Evolutionary conservation across 2,329 filamentous ascomycete species (phyloP), one percentile per base, ranked within the genome.

Genomic region (Elsinoe ampelina): DNA sequence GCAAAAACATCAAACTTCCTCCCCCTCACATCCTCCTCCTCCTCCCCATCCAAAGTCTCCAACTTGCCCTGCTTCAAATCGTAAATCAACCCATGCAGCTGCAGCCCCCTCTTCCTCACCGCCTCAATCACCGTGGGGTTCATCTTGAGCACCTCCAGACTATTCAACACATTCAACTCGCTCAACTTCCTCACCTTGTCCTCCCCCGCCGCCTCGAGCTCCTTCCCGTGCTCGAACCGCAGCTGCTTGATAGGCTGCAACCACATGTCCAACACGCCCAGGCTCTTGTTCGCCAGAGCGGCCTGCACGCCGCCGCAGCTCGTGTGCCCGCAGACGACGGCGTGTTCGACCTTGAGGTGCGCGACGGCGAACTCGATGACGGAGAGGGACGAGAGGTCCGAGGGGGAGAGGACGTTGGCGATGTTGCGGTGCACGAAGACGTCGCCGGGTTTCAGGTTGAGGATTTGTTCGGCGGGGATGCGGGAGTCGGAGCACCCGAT

Each of bases 341-440:
- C 74, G 70, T 82, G 79, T 63, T 80, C 78, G 61, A 86, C 83
- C 64, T 85, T 82, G 35, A 95, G 75, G 67, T 87, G 77, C 58
- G 73, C 75, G 58, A 95, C 87, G 42, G 88, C 86, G 68, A 85
- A 95, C 67, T 92, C 85, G 67, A 95, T 84, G 45, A 92, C 88
- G 57, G 83, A 81, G 10, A 82, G 78, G 34, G 84, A 83, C 73
- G 82, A 88, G 69, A 92, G 80, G 69, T 95, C 89, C 64, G 82
- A 83, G 17, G 83, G 75, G 58, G 83, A 82, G 61, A 95, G 74
- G 66, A 92, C 82, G 75, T 95, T 95, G 71, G 87, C 89, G 69
- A 95, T 91, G 76, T 95, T 95, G 68, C 89, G 86, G 76, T 95
- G 89, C 54, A 89, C 86, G 70, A 95, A 95, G 63, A 95, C 84